phyloP scores from a whole-genome alignment of 2,329 filamentous ascomycete genomes.

The Sclerotiophoma versabilis region DNA sequence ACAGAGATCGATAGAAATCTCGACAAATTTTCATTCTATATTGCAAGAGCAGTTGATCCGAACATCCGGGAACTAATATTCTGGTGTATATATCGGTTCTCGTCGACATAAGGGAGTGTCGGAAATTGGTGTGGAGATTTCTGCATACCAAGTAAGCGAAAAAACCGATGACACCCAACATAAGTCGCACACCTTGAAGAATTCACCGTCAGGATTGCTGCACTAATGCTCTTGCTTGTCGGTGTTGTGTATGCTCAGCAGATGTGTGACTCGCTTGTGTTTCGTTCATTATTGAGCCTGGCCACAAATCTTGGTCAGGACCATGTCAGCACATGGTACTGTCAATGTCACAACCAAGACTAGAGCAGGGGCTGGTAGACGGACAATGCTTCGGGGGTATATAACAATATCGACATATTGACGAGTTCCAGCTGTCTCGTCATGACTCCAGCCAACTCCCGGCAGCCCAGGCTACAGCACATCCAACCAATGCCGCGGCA shows the following conservation, averaged over 20 bases:
- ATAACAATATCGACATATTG: slow-evolving; percentile 5
- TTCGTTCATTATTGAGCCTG: neutral
- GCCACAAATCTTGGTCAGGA: neutral
- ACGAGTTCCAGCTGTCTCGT: neutral
- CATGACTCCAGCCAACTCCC: slow-evolving; percentile 49
- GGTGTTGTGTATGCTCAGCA: too few species aligned
- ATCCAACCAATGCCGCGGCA: slow-evolving; percentile 48
- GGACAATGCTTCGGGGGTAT: slow-evolving; percentile 10
- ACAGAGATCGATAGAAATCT: neutral
- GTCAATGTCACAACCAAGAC: neutral
- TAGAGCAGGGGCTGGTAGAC: neutral
- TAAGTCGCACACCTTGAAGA: neutral
- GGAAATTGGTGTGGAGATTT: neutral
- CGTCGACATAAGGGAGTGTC: too few species aligned
- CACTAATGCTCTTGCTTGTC: too few species aligned
- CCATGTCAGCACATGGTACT: neutral
- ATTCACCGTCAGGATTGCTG: too few species aligned
- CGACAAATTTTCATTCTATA: too few species aligned
- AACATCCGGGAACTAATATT: too few species aligned
- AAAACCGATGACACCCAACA: neutral
- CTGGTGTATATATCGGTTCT: too few species aligned
- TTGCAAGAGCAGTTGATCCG: too few species aligned
- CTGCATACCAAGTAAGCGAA: neutral
- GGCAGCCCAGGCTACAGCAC: slow-evolving; percentile 50
- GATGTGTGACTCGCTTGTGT: too few species aligned